Conservation (phyloP, 257 asterid genomes). For the Solanum lignicaule region DNA sequence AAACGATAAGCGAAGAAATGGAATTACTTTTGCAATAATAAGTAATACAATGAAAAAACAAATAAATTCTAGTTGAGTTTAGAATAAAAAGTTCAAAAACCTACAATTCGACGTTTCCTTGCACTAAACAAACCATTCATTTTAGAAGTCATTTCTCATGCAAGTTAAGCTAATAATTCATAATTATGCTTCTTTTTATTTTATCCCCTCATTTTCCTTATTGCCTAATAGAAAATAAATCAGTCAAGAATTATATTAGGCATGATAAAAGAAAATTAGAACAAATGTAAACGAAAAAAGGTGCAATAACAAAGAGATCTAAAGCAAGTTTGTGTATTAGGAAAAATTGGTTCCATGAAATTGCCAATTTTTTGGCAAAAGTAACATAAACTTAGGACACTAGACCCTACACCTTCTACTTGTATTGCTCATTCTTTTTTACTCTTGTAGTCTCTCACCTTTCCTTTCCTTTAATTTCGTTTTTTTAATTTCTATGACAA, state of each 20-base stretch:
- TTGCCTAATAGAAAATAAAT: not conserved
- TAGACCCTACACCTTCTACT: slow-evolving; percentile 16
- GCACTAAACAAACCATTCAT: not conserved
- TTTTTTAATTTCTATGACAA: not conserved
- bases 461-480: not conserved
- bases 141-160: not conserved
- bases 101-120: not conserved
- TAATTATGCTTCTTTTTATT: not conserved
- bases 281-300: not conserved
- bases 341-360: not conserved
- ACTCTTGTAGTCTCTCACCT: not conserved
- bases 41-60: not conserved
- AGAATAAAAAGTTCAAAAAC: not conserved
- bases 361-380: slow-evolving; percentile 25
- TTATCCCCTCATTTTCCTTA: not conserved
- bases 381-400: slow-evolving; percentile 17
- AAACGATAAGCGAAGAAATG: not conserved
- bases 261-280: not conserved
- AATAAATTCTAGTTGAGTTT: not conserved
- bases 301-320: not conserved
- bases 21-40: not conserved
- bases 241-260: not conserved
- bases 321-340: not conserved
- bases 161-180: not conserved
- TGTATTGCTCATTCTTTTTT: not conserved